phyloP scores from a whole-genome alignment of 495 filamentous ascomycete species.

The Penicillium antarcticum region DNA sequence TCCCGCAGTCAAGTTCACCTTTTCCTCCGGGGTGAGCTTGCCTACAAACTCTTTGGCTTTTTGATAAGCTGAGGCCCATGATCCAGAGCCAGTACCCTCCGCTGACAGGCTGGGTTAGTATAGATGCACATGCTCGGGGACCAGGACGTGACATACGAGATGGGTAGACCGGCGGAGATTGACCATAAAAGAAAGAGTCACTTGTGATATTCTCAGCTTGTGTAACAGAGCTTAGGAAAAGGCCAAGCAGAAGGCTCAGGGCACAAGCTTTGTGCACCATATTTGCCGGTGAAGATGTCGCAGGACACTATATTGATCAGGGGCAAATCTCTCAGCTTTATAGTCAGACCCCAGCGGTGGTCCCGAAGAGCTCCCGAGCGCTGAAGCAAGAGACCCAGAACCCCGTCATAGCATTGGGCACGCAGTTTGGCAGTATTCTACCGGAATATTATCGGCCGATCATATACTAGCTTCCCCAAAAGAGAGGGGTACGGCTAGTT shows the following conservation, averaged over 20 bases:
- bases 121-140: not conserved
- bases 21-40: conserved; percentile 58
- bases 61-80: conserved; percentile 47
- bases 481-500: too few species aligned
- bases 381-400: too few species aligned
- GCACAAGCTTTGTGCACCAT: not conserved
- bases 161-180: conserved; percentile 54
- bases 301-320: too few species aligned
- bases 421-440: too few species aligned
- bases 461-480: too few species aligned
- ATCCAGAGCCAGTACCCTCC: conserved; percentile 47
- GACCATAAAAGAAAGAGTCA: conserved; percentile 50
- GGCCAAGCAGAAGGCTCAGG: conserved; percentile 2
- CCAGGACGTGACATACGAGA: conserved; percentile 31
- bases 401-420: too few species aligned
- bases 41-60: conserved; percentile 52
- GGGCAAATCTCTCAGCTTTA: not conserved
- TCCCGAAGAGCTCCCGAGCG: not conserved
- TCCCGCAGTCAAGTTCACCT: conserved; percentile 48
- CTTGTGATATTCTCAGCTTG: conserved; percentile 16
- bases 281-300: not conserved
- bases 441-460: too few species aligned
- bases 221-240: not conserved
- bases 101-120: conserved; percentile 8
- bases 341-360: not conserved